phyloP scores from a whole-genome alignment of 306 rosid species.

The Dryas octopetala region DNA sequence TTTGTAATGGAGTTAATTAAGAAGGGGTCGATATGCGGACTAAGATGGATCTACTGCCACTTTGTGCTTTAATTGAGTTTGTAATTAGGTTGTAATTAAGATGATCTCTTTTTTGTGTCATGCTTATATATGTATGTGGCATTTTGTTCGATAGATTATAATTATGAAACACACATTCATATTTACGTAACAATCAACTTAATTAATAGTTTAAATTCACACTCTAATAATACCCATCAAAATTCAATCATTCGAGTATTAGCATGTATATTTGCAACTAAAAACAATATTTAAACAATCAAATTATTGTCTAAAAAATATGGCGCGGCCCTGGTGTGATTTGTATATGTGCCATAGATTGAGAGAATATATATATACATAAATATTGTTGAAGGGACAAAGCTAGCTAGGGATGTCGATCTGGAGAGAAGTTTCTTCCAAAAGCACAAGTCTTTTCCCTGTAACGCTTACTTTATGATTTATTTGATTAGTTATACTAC shows the following conservation, averaged over 20 bases:
- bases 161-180: too few species aligned
- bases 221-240: background rate
- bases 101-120: background rate
- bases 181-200: too few species aligned
- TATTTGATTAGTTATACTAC: background rate
- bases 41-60: background rate
- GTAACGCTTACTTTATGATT: background rate
- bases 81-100: background rate
- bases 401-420: background rate
- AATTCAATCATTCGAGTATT: conserved; percentile 8
- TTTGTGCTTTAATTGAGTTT: conserved; percentile 1
- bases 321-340: background rate
- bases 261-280: background rate
- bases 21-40: background rate
- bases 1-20: background rate
- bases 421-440: conserved; percentile 13
- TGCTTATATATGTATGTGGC: background rate
- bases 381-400: too few species aligned
- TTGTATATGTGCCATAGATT: background rate
- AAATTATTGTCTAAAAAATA: background rate
- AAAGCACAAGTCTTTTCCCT: conserved; percentile 1
- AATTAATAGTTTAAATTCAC: too few species aligned
- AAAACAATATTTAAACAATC: conserved; percentile 1
- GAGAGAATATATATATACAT: conserved; percentile 6
- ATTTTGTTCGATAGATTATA: background rate